Base-by-base conservation (phyloP, 176 grass and related monocot species). In the Poa pratensis region DNA sequence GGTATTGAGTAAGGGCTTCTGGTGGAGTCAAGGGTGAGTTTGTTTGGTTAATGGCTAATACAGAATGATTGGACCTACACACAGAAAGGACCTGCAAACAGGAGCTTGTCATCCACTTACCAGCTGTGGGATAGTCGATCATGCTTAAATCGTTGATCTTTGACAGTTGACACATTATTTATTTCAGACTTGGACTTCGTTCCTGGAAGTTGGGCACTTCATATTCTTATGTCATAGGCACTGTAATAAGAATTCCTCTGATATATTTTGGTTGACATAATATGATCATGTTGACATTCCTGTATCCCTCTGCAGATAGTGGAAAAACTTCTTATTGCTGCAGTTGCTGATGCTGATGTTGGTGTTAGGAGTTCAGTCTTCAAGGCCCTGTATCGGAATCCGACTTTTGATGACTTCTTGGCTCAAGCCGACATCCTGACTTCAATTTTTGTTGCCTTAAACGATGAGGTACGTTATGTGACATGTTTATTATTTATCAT, bases 371-470 rank as follows among this genome's bases (percentile, higher is more conserved):
- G 84, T 82, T 98, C 96, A 15, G 91, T 98, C 23, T 95, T 95
- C 89, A 88, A 82, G 32, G 92, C 91, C 49, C 79, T 98, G 30
- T 74, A 92, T 45, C 32, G 61, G 27, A 94, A 98, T 92, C 82
- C 82, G 14, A 77, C 80, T 82, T 98, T 98, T 54, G 93, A 98
- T 85, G 96, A 95, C 42, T 98, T 95, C 77, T 88, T 98, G 86
- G 93, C 91, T 42, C 96, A 98, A 89, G 96, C 91, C 32, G 96
- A 94, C 84, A 94, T 90, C 84, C 89, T 98, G 86, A 95, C 91
- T 91, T 98, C 96, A 75, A 95, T 95, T 84, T 98, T 98, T 92
- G 86, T 98, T 76, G 96, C 91, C 86, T 88, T 98, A 48, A 95
- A 98, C 86, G 96, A 98, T 12, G 93, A 98, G 96, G 96, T 98